Conservation (phyloP, 345 rosid genomes). For the Carallia brachiata region DNA sequence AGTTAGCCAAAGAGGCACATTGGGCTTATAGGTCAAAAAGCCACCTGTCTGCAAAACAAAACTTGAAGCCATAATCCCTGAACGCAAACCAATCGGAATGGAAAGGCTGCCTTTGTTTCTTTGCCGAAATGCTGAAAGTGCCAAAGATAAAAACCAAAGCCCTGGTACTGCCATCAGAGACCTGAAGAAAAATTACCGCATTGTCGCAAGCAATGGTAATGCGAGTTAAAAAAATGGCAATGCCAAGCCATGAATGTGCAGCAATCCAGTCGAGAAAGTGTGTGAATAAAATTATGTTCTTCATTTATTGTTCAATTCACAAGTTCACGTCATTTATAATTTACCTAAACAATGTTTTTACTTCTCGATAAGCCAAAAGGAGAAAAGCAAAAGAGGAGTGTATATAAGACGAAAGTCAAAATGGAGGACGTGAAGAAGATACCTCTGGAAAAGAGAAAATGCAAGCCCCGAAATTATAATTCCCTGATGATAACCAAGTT, state of each 20-base stretch:
- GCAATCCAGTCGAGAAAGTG: not conserved
- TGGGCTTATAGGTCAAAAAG: constrained; percentile 42
- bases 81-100: constrained; percentile 62
- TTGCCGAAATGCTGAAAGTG: constrained; percentile 60
- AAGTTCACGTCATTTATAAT: not conserved
- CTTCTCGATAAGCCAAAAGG: not conserved
- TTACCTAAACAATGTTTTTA: not conserved
- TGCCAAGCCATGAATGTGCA: not conserved
- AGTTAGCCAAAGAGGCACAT: constrained; percentile 56
- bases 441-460: constrained; percentile 80
- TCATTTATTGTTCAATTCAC: not conserved
- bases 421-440: constrained; percentile 10
- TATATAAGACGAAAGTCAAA: not conserved
- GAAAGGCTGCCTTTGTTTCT: constrained; percentile 60
- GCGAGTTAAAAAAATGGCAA: not conserved
- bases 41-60: constrained; percentile 64
- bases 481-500: constrained; percentile 73
- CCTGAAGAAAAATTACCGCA: constrained; percentile 33
- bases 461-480: constrained; percentile 70
- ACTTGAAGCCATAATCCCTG: constrained; percentile 69
- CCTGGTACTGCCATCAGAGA: constrained; percentile 69
- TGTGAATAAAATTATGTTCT: not conserved
- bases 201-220: not conserved
- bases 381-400: not conserved
- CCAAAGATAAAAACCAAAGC: constrained; percentile 72